These are phyloP conservation scores for Ballota nigra DNA, from an alignment of 257 asterid species.

Conservation along the genomic window DNA sequence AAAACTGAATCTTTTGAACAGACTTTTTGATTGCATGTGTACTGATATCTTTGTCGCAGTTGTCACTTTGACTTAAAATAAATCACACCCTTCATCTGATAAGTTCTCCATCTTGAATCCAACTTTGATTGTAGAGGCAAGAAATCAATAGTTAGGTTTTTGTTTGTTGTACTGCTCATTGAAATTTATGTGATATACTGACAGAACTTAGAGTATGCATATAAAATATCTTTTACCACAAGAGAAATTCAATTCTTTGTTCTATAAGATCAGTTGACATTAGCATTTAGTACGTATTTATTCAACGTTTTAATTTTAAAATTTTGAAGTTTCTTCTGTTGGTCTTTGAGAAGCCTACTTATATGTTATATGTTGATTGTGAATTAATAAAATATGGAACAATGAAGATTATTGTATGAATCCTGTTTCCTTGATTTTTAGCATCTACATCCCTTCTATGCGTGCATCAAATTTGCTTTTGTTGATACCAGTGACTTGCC, in stretches of 20 bases:
- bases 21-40: background rate
- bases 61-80: background rate
- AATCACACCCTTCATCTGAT: background rate
- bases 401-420: background rate
- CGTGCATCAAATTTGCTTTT: constrained; percentile 10
- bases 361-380: too few species aligned
- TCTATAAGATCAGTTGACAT: background rate
- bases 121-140: background rate
- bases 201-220: background rate
- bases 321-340: background rate
- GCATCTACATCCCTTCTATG: background rate
- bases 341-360: background rate
- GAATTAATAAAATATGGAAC: too few species aligned
- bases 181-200: background rate
- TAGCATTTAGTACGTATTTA: background rate
- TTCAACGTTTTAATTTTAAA: background rate
- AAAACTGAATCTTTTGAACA: background rate
- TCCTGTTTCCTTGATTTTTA: background rate
- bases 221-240: background rate
- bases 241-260: background rate
- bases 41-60: background rate
- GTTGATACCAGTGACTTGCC: background rate
- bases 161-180: too few species aligned
- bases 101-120: background rate
- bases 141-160: background rate